Base-by-base conservation (phyloP, 441 rosid genomes). In the Kokia cookei region DNA sequence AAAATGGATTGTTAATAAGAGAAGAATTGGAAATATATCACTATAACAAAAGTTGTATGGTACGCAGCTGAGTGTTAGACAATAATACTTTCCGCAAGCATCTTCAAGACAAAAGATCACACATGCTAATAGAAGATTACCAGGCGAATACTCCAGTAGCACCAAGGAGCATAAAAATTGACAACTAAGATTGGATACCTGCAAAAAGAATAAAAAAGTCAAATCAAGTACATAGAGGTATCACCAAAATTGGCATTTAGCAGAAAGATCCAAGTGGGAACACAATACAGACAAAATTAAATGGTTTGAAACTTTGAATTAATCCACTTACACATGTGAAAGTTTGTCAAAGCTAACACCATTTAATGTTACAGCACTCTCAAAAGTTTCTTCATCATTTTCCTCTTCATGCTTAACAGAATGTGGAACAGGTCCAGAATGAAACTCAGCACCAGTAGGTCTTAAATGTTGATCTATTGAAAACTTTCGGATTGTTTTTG, bases 151-250 rank as follows among this genome's bases (percentile, higher is more conserved):
- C 99, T 88, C 97, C 97, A 96, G 81, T 82, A 85, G 90, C 99
- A 96, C 99, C 99, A 96, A 75, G 98, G 98, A 76, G 98, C 98
- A 86, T 74, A 83, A 83, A 96, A 96, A 84, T 94, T 96, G 77
- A 94, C 97, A 48, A 84, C 93, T 84, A 96, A 81, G 85, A 96
- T 83, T 43, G 93, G 97, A 84, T 82, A 88, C 86, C 99, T 96
- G 92, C 71, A 89, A 29, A 60, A 60, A 63, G 32, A 77, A 11
- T 11, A 32, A 77, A 71, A 75, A 43, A 53, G 45, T 66, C 48
- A 22, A 54, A 66, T 71, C 22, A 76, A 55, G 66, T 69, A 51
- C 32, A 50, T 32, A 47, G 47, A 50, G 47, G 47, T 51, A 10
- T 51, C 17, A 32, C 11, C 24, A 32, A 69, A 68, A 17, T 11